A percentile compares a stretch with the other conserved stretches of the same genome.
Conservation (phyloP, 768 basidiomycete genomes). For the Tylopilus subfusipes region DNA sequence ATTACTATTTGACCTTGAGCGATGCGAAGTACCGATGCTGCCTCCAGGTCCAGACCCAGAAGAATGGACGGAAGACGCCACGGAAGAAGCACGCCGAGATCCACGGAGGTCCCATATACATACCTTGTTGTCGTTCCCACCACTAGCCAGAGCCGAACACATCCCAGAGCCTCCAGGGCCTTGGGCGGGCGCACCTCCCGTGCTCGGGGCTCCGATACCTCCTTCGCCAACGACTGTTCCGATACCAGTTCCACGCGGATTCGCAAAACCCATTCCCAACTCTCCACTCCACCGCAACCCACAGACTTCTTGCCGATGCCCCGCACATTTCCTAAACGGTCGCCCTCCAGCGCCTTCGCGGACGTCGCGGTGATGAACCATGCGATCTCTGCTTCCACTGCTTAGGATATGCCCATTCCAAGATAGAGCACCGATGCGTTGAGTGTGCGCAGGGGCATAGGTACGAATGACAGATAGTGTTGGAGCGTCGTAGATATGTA, state of each 20-base stretch:
- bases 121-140: slow-evolving; percentile 98
- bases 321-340: slow-evolving; percentile 69
- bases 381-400: slow-evolving; percentile 88
- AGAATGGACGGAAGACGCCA: slow-evolving; percentile 24
- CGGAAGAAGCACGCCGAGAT: slow-evolving; percentile 37
- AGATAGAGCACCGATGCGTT: slow-evolving; percentile 89
- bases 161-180: slow-evolving; percentile 31
- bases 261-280: slow-evolving; percentile 26
- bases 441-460: slow-evolving; percentile 79
- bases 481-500: slow-evolving; percentile 92
- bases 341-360: slow-evolving; percentile 55
- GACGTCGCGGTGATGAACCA: slow-evolving; percentile 90
- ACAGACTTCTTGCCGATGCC: slow-evolving; percentile 92
- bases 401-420: slow-evolving; percentile 90
- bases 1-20: slow-evolving; percentile 26
- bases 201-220: slow-evolving; percentile 18
- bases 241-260: slow-evolving; percentile 16
- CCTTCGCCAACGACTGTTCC: slow-evolving; percentile 15
- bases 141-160: slow-evolving; percentile 74
- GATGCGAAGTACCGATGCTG: slow-evolving; percentile 21
- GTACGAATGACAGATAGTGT: slow-evolving; percentile 73
- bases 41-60: slow-evolving; percentile 31
- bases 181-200: slow-evolving; percentile 25
- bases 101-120: slow-evolving; percentile 93
- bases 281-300: slow-evolving; percentile 83